Base-by-base conservation (phyloP, 208 protist species). In the Leishmania lainsoni region DNA sequence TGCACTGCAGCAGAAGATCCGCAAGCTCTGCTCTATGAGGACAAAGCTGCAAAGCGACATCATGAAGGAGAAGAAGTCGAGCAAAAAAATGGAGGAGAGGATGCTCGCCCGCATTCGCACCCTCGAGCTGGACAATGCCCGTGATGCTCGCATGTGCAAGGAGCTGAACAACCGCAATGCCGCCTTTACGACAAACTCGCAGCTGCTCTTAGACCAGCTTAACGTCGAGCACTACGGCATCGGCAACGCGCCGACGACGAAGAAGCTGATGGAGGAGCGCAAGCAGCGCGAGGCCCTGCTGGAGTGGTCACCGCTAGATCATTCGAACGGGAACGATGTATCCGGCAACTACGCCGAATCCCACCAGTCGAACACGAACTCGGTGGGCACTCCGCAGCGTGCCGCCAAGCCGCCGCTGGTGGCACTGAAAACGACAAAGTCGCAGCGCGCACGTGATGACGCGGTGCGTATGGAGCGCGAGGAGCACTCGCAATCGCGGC, bases 201-300 rank as follows among this genome's bases (percentile, higher is more conserved):
- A 94, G 84, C 81, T 93, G 78, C 88, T 95, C 6, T 75, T 97
- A 56, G 77, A 89, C 20, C 90, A 96, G 81, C 83, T 96, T 58
- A 96, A 96, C 83, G 88, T 85, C 26, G 88, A 90, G 77, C 92
- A 97, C 88, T 97, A 94, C 84, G 92, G 93, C 76, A 59, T 93
- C 61, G 84, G 91, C 75, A 87, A 87, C 79, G 88, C 86, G 22
- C 91, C 88, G 32, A 89, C 88, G 42, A 79, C 77, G 66, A 81
- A 89, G 81, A 87, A 92, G 89, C 88, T 92, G 68, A 79, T 93
- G 68, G 80, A 94, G 86, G 88, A 86, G 78, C 80, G 81, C 70
- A 88, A 87, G 75, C 83, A 86, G 66, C 82, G 86, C 72, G 84
- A 86, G 79, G 81, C 79, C 42, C 83, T 81, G 70, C 84, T 83